Conservation (phyloP, 495 filamentous ascomycete genomes). For the Penicillium daleae region DNA sequence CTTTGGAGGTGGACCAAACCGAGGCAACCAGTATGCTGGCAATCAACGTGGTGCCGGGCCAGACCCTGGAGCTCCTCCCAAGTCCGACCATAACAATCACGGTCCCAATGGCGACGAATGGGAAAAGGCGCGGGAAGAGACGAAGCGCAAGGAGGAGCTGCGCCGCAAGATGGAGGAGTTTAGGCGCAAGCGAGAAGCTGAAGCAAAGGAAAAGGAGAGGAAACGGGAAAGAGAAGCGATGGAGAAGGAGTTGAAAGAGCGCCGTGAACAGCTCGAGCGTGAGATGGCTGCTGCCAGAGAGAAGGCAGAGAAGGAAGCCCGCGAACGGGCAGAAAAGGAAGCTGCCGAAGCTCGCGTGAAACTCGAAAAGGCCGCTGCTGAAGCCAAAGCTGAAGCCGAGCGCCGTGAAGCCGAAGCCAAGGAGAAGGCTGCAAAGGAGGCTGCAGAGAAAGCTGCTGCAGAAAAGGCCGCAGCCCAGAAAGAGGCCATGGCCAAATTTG, state of each 20-base stretch:
- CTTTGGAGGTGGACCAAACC: conserved; percentile 33
- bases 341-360: conserved; percentile 32
- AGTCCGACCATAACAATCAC: conserved; percentile 13
- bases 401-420: conserved; percentile 46
- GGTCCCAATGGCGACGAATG: conserved; percentile 55
- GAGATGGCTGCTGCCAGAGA: conserved; percentile 50
- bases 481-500: conserved; percentile 53
- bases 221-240: conserved; percentile 54
- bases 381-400: conserved; percentile 42
- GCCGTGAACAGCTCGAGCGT: conserved; percentile 53
- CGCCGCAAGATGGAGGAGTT: conserved; percentile 67
- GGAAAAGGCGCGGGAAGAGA: conserved; percentile 76
- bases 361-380: conserved; percentile 35
- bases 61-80: conserved; percentile 24
- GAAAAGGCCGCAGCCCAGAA: conserved; percentile 49
- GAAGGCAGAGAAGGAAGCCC: conserved; percentile 43
- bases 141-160: conserved; percentile 51
- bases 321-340: conserved; percentile 43
- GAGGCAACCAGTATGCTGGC: conserved; percentile 41
- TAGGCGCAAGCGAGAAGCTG: conserved; percentile 50
- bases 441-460: conserved; percentile 50
- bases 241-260: conserved; percentile 52
- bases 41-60: conserved; percentile 31
- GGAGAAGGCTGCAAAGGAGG: conserved; percentile 41
- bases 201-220: conserved; percentile 49